These are phyloP conservation scores for Fraxinus anomala DNA, from an alignment of 257 asterid genomes.

Conservation along the genomic window DNA sequence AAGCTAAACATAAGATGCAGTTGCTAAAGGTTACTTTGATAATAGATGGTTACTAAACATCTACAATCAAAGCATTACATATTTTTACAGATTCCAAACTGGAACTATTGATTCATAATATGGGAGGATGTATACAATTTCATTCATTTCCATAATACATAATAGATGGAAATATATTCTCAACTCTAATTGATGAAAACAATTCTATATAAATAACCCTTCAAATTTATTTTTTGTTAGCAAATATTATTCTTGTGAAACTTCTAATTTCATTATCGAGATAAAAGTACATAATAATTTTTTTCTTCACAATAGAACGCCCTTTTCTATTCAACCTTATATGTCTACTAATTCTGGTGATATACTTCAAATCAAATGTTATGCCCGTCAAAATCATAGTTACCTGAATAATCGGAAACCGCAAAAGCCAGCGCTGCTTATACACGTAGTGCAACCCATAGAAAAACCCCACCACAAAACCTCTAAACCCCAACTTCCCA, in stretches of 20 bases:
- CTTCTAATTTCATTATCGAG: neutral
- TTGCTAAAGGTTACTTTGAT: neutral
- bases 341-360: neutral
- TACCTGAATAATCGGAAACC: conserved; percentile 92
- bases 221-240: neutral
- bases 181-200: neutral
- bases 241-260: neutral
- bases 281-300: neutral
- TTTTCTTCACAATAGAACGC: neutral
- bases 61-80: neutral
- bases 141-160: neutral
- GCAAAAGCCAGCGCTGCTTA: conserved; percentile 74
- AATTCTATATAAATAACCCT: neutral
- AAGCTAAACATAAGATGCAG: neutral
- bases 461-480: conserved; percentile 58
- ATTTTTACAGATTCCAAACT: neutral
- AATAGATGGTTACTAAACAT: neutral
- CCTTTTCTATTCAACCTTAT: neutral
- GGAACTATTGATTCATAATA: neutral
- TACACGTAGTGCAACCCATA: conserved; percentile 70
- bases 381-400: neutral
- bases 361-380: neutral
- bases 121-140: neutral
- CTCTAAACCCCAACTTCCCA: conserved; percentile 65
- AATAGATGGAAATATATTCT: conserved; percentile 1